Conservation (phyloP, 208 protist genomes). For the Trypanosomatidae sp. region DNA sequence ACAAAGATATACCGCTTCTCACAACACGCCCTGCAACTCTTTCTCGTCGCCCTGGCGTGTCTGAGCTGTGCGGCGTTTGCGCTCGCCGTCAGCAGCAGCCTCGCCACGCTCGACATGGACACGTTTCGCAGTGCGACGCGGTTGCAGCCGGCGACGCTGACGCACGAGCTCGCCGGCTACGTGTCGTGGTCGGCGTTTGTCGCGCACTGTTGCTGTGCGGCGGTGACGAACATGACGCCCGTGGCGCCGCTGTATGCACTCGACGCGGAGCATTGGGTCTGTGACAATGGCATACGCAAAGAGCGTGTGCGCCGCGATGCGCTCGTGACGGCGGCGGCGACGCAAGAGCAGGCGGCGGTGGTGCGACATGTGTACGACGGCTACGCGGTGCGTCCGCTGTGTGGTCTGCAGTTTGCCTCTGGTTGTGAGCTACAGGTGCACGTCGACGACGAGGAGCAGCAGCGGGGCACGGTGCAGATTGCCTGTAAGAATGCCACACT, state of each 20-base stretch:
- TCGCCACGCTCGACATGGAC: conserved; percentile 16
- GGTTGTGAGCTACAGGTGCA: conserved; percentile 16
- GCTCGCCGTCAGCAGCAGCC: conserved; percentile 28
- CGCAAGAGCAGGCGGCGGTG: not conserved
- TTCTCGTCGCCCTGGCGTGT: conserved; percentile 35
- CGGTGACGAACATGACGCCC: conserved; percentile 4
- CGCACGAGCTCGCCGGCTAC: conserved; percentile 38
- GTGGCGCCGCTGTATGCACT: conserved; percentile 34
- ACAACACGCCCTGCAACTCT: conserved; percentile 18
- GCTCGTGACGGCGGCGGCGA: conserved; percentile 6
- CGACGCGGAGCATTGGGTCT: conserved; percentile 64
- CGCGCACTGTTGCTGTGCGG: conserved; percentile 43
- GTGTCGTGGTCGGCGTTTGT: conserved; percentile 34
- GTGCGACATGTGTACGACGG: conserved; percentile 8
- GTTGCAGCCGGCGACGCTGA: conserved; percentile 1
- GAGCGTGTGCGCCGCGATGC: conserved; percentile 51
- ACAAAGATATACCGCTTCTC: conserved; percentile 23
- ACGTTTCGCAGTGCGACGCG: conserved; percentile 21
- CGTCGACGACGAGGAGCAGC: not conserved
- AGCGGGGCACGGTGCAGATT: conserved; percentile 2
- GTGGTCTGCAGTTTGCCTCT: conserved; percentile 45
- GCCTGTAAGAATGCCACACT: conserved; percentile 8
- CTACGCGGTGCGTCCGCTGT: conserved; percentile 40
- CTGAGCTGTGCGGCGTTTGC: conserved; percentile 21
- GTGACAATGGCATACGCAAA: conserved; percentile 45